Evolutionary conservation across 768 basidiomycete species (phyloP).

Genomic region (Phlegmacium glaucopus): DNA sequence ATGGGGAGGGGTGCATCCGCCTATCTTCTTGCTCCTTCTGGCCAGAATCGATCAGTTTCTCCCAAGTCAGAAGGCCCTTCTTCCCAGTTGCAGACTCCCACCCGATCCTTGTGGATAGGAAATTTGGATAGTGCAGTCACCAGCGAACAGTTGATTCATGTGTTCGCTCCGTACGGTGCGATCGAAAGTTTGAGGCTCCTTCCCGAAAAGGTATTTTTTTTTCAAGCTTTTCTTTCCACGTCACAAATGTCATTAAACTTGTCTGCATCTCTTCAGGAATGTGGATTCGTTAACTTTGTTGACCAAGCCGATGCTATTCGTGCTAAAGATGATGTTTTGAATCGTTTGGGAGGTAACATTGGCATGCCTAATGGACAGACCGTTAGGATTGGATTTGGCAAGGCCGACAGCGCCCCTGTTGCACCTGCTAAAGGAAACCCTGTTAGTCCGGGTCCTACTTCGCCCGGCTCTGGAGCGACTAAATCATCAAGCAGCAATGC

Average conservation of each 20-base stretch:
- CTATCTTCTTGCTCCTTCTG: constrained; percentile 66
- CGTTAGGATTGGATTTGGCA: constrained; percentile 97
- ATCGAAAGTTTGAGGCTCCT: constrained; percentile 94
- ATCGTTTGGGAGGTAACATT: constrained; percentile 91
- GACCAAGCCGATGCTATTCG: constrained; percentile 94
- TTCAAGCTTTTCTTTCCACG: constrained; percentile 1
- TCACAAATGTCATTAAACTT: constrained; percentile 2
- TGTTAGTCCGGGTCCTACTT: constrained; percentile 61
- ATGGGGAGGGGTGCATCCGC: constrained; percentile 52
- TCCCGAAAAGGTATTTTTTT: constrained; percentile 82
- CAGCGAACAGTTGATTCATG: constrained; percentile 90
- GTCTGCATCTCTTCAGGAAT: constrained; percentile 58
- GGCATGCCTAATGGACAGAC: constrained; percentile 94
- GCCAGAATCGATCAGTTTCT: constrained; percentile 74
- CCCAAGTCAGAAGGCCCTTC: constrained; percentile 73
- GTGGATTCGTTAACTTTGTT: constrained; percentile 98
- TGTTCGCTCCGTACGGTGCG: constrained; percentile 95
- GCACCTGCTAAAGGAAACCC: constrained; percentile 79
- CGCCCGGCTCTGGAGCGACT: constrained; percentile 47
- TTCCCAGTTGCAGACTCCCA: constrained; percentile 86
- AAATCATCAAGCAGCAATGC: constrained; percentile 48
- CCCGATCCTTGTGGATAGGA: constrained; percentile 97
- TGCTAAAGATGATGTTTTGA: constrained; percentile 96
- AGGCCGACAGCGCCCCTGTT: constrained; percentile 93
- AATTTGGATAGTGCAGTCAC: constrained; percentile 95